These are phyloP conservation scores for Suhomyces ambrosiae DNA, from an alignment of 1,139 yeast genomes.

Conservation along the genomic window DNA sequence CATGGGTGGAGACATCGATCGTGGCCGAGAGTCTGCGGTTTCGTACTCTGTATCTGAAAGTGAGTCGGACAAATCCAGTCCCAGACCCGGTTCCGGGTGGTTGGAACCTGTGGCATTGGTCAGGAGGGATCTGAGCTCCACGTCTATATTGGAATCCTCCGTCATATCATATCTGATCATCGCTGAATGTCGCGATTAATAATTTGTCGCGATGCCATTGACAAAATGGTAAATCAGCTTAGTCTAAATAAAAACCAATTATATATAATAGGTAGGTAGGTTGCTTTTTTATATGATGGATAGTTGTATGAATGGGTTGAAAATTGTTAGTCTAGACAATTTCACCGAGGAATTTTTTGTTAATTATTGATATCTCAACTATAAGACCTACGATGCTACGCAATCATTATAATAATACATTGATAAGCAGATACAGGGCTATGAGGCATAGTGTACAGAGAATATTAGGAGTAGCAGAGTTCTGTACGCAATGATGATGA, in stretches of 20 bases:
- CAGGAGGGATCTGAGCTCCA: constrained; percentile 1
- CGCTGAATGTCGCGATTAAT: constrained; percentile 1
- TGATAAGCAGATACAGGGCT: background rate
- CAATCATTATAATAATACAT: constrained; percentile 3
- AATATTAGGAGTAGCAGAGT: background rate
- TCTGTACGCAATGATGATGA: background rate
- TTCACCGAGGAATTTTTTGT: too few species aligned
- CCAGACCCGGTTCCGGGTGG: background rate
- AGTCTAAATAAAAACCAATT: too few species aligned
- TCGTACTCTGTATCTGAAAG: constrained; percentile 6
- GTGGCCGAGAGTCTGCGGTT: constrained; percentile 7
- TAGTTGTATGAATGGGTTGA: too few species aligned
- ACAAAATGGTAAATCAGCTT: too few species aligned
- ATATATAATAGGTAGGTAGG: too few species aligned
- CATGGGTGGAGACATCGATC: constrained; percentile 1
- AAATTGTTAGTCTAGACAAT: too few species aligned
- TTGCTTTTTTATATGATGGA: too few species aligned
- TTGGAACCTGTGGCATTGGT: background rate
- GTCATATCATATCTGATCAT: constrained; percentile 5
- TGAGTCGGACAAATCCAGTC: background rate
- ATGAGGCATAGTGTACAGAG: background rate
- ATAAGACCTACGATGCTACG: too few species aligned
- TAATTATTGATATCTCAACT: too few species aligned
- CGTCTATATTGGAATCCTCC: constrained; percentile 8
- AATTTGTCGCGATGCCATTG: too few species aligned